Evolutionary conservation across 345 rosid species (phyloP).

Genomic region (Angophora floribunda): DNA sequence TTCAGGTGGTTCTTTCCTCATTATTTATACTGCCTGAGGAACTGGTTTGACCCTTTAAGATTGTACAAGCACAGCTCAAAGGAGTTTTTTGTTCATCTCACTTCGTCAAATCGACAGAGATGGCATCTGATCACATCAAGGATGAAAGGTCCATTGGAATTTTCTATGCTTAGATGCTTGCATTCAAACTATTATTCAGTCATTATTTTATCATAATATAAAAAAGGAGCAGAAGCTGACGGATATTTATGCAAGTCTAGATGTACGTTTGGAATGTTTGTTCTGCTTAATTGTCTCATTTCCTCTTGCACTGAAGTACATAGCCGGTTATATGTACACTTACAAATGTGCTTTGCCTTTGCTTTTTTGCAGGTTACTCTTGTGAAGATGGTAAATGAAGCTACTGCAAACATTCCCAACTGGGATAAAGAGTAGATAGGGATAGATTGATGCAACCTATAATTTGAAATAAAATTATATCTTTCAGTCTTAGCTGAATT

Average conservation of each 20-base stretch:
- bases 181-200: background rate
- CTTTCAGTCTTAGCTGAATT: background rate
- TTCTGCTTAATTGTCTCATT: background rate
- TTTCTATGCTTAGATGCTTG: background rate
- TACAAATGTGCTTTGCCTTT: background rate
- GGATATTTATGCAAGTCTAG: background rate
- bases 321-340: background rate
- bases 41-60: background rate
- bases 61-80: background rate
- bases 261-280: background rate
- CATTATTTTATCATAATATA: background rate
- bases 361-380: constrained; percentile 5
- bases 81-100: background rate
- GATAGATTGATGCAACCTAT: background rate
- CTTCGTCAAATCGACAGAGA: background rate
- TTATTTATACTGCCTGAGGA: background rate
- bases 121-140: background rate
- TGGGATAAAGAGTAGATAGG: background rate
- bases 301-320: background rate
- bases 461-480: background rate
- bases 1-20: background rate
- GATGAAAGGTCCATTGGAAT: background rate
- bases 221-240: background rate
- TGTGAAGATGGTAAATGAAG: constrained; percentile 10
- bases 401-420: constrained; percentile 5